Conservation (phyloP, 1,284 basidiomycete species). For the Puccinia polysora region DNA sequence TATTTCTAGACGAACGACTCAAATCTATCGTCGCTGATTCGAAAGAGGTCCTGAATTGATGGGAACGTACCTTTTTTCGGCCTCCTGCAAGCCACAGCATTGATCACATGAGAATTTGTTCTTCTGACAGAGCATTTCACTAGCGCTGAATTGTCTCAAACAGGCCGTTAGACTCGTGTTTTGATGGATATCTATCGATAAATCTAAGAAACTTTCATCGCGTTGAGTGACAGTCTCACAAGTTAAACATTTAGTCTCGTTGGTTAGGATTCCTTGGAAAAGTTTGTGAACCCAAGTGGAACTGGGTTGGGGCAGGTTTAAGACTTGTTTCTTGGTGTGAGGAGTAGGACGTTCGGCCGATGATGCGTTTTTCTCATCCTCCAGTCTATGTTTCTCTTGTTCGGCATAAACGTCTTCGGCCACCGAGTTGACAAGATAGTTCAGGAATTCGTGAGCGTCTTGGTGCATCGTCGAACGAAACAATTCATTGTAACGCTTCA, state of each 20-base stretch:
- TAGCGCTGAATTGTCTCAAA: constrained; percentile 88
- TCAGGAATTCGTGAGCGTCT: constrained; percentile 71
- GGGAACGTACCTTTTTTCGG: constrained; percentile 72
- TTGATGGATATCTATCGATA: constrained; percentile 96
- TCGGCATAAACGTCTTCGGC: constrained; percentile 71
- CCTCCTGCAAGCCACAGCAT: constrained; percentile 93
- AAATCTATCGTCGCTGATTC: constrained; percentile 23
- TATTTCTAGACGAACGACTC: too few species aligned
- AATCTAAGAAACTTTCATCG: constrained; percentile 91
- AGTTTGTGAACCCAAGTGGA: constrained; percentile 82
- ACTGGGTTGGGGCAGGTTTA: constrained; percentile 52
- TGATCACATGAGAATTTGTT: constrained; percentile 99
- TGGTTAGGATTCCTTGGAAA: constrained; percentile 88
- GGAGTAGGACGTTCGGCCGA: constrained; percentile 33
- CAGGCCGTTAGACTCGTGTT: constrained; percentile 93
- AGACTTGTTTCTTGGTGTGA: constrained; percentile 51
- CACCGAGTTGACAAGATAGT: constrained; percentile 85
- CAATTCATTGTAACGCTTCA: constrained; percentile 78
- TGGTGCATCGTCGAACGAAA: constrained; percentile 76
- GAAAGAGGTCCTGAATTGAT: too few species aligned
- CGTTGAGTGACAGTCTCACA: constrained; percentile 95
- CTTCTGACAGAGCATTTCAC: constrained; percentile 93
- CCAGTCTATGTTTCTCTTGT: constrained; percentile 23
- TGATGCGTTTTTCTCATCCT: constrained; percentile 13
- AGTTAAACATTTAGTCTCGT: constrained; percentile 92